These are phyloP conservation scores for Plasmodium malariae DNA, from an alignment of 169 alveolate species.

Conservation along the genomic window DNA sequence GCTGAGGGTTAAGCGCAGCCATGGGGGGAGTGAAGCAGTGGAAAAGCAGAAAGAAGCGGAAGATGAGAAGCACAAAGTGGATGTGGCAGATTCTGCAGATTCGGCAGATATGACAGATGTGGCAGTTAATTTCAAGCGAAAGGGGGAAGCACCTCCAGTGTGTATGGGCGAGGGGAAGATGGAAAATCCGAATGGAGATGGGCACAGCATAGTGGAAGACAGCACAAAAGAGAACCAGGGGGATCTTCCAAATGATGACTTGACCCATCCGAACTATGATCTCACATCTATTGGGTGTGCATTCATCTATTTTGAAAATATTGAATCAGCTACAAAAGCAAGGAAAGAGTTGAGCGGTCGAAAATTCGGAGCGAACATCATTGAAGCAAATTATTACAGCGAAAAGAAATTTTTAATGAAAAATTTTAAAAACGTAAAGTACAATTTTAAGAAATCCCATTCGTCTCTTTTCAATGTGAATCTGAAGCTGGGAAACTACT, in stretches of 20 bases:
- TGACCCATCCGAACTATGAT: constrained; percentile 33
- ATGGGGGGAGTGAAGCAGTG: background rate
- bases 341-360: constrained; percentile 84
- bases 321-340: constrained; percentile 83
- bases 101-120: background rate
- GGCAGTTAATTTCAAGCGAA: background rate
- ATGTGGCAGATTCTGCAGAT: background rate
- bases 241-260: constrained; percentile 68
- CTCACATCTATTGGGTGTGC: constrained; percentile 82
- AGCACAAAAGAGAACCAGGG: constrained; percentile 22
- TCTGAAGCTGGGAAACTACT: constrained; percentile 32
- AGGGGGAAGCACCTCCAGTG: background rate
- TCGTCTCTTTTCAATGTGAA: constrained; percentile 55
- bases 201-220: background rate
- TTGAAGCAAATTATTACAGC: constrained; percentile 84
- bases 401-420: constrained; percentile 76
- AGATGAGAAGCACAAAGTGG: background rate
- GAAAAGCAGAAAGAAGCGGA: background rate
- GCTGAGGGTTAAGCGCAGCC: background rate
- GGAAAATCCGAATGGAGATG: background rate
- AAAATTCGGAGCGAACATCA: constrained; percentile 81
- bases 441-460: constrained; percentile 77
- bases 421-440: constrained; percentile 77
- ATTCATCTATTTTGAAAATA: constrained; percentile 79
- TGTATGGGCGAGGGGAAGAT: background rate